Evolutionary conservation across 106 monocot species (phyloP).

Genomic region (Iris macrosiphon): DNA sequence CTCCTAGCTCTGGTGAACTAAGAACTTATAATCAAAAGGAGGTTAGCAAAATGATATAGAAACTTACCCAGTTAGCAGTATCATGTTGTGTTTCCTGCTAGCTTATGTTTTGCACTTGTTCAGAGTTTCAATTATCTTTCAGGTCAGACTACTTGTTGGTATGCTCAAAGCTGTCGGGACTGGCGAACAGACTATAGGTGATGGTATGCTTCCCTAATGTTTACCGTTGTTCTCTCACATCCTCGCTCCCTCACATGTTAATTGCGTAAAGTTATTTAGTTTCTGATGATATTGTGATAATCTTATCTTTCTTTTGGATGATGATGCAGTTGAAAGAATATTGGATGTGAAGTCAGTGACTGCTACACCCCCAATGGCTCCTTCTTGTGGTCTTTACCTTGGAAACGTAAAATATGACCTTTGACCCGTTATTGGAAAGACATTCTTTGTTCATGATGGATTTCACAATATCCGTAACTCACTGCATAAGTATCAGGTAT

Average conservation of each 20-base stretch:
- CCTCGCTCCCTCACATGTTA: too few relatives aligned
- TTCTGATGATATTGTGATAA: neutral
- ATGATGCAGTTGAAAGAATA: slow-evolving; percentile 71
- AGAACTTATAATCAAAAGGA: too few relatives aligned
- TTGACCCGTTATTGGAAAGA: slow-evolving; percentile 6
- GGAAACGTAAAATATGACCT: slow-evolving; percentile 69
- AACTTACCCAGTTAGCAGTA: too few relatives aligned
- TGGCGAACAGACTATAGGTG: slow-evolving; percentile 41
- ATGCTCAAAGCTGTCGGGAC: slow-evolving; percentile 84
- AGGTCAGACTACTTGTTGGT: slow-evolving; percentile 95
- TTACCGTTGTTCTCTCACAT: neutral
- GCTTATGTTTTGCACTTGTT: neutral
- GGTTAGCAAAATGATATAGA: too few relatives aligned
- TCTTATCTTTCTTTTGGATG: neutral
- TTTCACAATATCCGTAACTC: neutral
- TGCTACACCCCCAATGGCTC: slow-evolving; percentile 85
- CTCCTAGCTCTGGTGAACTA: too few relatives aligned
- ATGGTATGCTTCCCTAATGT: slow-evolving; percentile 38
- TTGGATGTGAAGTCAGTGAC: slow-evolving; percentile 64
- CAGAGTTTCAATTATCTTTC: slow-evolving; percentile 9
- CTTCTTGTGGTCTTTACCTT: slow-evolving; percentile 88
- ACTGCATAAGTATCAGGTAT: neutral
- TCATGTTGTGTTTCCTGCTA: too few relatives aligned
- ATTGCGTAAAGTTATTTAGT: neutral
- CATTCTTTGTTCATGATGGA: neutral